Conservation (phyloP, 768 basidiomycete genomes). For the Coprinopsis sp. region DNA sequence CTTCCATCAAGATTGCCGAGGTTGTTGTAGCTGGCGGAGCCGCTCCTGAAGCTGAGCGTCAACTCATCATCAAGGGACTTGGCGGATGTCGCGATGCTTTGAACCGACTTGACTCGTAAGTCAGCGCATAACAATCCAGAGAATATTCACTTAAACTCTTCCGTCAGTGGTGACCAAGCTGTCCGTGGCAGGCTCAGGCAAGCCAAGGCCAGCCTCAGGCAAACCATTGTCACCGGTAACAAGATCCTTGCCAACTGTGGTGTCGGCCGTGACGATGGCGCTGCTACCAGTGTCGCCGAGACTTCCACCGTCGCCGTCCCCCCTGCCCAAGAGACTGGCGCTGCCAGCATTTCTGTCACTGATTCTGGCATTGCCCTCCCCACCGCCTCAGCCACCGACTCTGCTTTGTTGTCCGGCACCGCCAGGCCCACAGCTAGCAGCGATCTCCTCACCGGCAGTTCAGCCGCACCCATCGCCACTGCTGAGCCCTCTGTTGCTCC, state of each 20-base stretch:
- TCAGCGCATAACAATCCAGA: background rate
- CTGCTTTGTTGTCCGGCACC: no score
- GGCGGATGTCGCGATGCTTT: conserved; percentile 8
- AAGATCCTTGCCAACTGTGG: conserved; percentile 4
- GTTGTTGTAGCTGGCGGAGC: conserved; percentile 5
- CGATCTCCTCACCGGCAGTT: no score
- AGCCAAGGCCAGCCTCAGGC: background rate
- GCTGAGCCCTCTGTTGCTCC: background rate
- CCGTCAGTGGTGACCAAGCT: background rate
- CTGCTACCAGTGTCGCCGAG: background rate
- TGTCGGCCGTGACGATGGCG: background rate
- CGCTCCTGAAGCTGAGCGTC: conserved; percentile 3
- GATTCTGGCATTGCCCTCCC: background rate
- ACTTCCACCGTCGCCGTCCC: background rate
- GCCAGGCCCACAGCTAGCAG: no score
- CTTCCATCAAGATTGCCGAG: conserved; percentile 6
- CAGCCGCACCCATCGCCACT: background rate
- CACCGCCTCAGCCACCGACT: background rate
- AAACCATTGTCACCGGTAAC: background rate
- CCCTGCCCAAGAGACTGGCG: background rate
- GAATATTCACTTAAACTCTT: background rate
- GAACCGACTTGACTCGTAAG: background rate
- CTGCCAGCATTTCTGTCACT: background rate
- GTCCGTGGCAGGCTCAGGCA: background rate
- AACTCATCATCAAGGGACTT: conserved; percentile 8